phyloP scores from a whole-genome alignment of 2,329 filamentous ascomycete species.

The Graphium sp. region DNA sequence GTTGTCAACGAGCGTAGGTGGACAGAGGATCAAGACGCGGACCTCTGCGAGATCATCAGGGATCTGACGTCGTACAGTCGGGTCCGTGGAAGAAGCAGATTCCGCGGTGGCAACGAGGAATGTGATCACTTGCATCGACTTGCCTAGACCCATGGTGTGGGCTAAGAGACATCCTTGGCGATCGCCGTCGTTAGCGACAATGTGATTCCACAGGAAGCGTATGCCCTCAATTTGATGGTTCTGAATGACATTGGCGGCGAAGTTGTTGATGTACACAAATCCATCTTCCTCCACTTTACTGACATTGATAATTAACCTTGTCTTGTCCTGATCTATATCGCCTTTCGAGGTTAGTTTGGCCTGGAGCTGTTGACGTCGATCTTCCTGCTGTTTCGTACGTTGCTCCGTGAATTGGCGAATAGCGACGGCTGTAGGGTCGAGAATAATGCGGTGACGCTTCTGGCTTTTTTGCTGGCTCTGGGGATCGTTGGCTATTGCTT shows the following conservation, averaged over 20 bases:
- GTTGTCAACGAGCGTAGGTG: constrained; percentile 59
- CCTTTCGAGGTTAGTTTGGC: constrained; percentile 25
- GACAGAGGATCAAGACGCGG: constrained; percentile 59
- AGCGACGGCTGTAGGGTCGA: constrained; percentile 31
- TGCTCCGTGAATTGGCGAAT: constrained; percentile 36
- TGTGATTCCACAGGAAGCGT: constrained; percentile 76
- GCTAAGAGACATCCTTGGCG: constrained; percentile 67
- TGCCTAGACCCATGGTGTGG: constrained; percentile 84
- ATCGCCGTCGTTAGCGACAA: constrained; percentile 41
- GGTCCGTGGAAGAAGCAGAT: constrained; percentile 41
- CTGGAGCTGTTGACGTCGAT: constrained; percentile 29
- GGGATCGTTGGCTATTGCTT: constrained; percentile 2
- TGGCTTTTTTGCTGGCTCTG: constrained; percentile 6
- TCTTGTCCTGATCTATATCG: constrained; percentile 23
- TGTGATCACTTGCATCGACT: constrained; percentile 82
- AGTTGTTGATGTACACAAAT: constrained; percentile 45
- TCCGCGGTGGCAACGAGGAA: constrained; percentile 61
- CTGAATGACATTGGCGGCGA: constrained; percentile 53
- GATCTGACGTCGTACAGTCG: constrained; percentile 44
- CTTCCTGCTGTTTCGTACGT: constrained; percentile 35
- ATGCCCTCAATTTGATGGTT: constrained; percentile 69
- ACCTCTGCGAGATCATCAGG: constrained; percentile 45
- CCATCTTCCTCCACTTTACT: constrained; percentile 41
- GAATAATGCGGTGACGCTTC: constrained; percentile 18
- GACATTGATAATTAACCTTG: constrained; percentile 48